These are phyloP conservation scores for Solanum pinnatisectum DNA, from an alignment of 257 asterid genomes.

Conservation along the genomic window DNA sequence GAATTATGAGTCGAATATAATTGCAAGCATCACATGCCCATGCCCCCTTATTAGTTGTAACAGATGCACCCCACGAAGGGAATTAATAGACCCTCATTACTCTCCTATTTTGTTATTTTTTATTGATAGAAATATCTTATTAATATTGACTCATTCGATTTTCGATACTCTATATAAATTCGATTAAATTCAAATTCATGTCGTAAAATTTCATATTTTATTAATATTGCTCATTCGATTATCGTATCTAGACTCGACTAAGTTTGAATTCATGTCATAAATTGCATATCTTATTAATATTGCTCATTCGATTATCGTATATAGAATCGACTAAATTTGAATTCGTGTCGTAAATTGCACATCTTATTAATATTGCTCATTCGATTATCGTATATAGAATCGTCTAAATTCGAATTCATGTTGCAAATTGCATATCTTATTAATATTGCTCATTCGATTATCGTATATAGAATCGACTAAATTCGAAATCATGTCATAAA, in stretches of 20 bases:
- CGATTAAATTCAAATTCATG: not conserved
- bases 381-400: not conserved
- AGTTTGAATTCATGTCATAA: not conserved
- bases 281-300: not conserved
- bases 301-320: not conserved
- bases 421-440: not conserved
- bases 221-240: not conserved
- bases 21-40: not conserved
- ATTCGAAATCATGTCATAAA: not conserved
- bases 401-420: fast-evolving
- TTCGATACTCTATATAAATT: not conserved
- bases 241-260: not conserved
- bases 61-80: not conserved
- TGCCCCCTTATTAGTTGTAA: conserved; percentile 1
- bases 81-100: not conserved
- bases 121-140: not conserved
- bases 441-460: not conserved
- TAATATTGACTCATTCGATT: not conserved
- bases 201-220: not conserved
- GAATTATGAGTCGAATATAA: not conserved
- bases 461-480: not conserved
- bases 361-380: not conserved
- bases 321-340: not conserved
- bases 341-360: no score
- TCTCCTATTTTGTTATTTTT: not conserved